Base-by-base conservation (phyloP, 805 yeast species). In the Nakazawaea ernobii region DNA sequence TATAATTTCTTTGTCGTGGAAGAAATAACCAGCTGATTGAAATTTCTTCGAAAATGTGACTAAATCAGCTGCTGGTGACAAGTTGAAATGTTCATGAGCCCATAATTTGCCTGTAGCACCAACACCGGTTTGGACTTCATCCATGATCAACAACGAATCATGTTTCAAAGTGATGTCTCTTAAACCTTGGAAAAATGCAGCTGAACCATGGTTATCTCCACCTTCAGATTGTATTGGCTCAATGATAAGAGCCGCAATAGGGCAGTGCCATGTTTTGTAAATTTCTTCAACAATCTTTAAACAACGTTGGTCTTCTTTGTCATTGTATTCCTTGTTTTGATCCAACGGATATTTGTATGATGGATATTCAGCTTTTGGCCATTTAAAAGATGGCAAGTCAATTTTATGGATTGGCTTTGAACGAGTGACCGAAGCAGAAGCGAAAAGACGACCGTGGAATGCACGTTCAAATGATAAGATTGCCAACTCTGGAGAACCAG, bases 311-410 rank as follows among this genome's bases (percentile, higher is more conserved):
- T 77, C 82, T 59, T 77, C 81, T 8, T 56, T 63, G 43, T 58
- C 63, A 55, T 77, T 77, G 52, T 70, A 80, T 42, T 72, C 80
- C 37, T 61, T 79, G 62, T 80, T 61, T 44, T 78, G 74, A 48
- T 80, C 91, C 60, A 90, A 75, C 50, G 98, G 98, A 67, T 89
- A 91, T 66, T 82, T 71, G 68, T 88, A 82, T 44, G 76, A 58
- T 54, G 98, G 98, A 73, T 83, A 91, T 53, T 78, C 55, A 49
- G 82, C 75, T 58, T 65, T 71, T 46, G 82, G 82, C 82, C 82
- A 77, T 51, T 72, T 62, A 56, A 77, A 77, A 1, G 81, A 78
- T n/a, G 82, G 82, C 38, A 77, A 74, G 50, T 77, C 82, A 57
- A 77, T 61, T 60, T 77, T 77, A 60, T 77, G 82, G 49, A 77